Evolutionary conservation across 306 rosid genomes (phyloP), one percentile per base, ranked within the genome.

Genomic region (Vigna mungo): DNA sequence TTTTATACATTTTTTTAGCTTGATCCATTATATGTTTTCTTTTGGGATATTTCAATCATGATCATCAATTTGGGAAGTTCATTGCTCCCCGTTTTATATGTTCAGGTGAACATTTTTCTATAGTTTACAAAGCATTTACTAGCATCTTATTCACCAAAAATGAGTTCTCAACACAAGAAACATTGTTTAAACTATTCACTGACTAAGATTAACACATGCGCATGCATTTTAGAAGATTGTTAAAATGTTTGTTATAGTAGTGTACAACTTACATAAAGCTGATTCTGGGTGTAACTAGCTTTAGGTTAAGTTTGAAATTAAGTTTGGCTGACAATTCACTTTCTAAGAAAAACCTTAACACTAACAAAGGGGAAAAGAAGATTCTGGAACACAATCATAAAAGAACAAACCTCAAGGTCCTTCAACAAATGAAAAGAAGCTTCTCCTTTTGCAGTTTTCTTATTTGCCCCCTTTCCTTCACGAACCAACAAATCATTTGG

Each of bases 381-480:
- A 9, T 43, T 71, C 39, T 60, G 16, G 59, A 52, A 78, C 69
- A 27, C 52, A 65, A 54, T 69, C 49, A 71, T 41, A 83, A 37
- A 64, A 85, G 81, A 68, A 77, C 36, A 70, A 58, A 92, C 99
- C 99, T 88, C 93, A 54, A 95, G 91, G 53, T 95, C 84, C 73
- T 80, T 84, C 81, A 95, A 83, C 61, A 95, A 79, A 62, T 12
- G 82, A 70, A 82, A 89, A 32, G 97, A 93, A 36, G 99, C 99
- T 72, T 85, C 90, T 84, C 96, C 99, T 85, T 87, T 92, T 41
- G 97, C 96, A 15, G 63, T 53, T 84, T 92, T 91, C 72, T 80
- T 86, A 73, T 62, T 82, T 17, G 61, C 72, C 34, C 92, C 96
- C 23, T 37, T 34, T 72, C 92, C 98, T 49, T 84, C 77, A 49